Evolutionary conservation across 1,284 basidiomycete genomes (phyloP), one percentile per base, ranked within the genome.

Genomic region (Omphalotus olearius): DNA sequence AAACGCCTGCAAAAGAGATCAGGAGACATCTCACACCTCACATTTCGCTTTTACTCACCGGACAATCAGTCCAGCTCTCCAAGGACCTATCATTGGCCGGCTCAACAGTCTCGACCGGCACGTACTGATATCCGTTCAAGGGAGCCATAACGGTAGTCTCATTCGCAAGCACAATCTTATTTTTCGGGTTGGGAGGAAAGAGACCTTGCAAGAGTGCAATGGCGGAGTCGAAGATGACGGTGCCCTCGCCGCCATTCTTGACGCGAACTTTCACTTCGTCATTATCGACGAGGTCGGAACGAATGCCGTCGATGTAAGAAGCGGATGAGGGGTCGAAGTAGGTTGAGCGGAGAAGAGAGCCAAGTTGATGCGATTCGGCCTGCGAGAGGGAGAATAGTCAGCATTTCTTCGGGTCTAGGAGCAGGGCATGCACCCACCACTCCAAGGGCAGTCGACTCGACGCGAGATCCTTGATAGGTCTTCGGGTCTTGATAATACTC

Each of bases 1-100:
- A 64, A 88, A 88, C 16, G 74, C 73, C 83, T 85, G 56, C 20
- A 55, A 25, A 25, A 39, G n/a, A 6, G 14, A 37, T 26, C 42
- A 13, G 51, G 26, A 37, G 25, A 42, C 40, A 38, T 38, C 11
- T n/a, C 30, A 23, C 28, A 39, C 33, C 9, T 9, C 9, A 4
- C 13, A 39, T 4, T 35, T n/a, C 2, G 9, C 23, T 26, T 47
- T 39, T 14, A 68, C 78, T 35, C 67, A 88, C 86, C 4, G 84
- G 85, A 69, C 90, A 93, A 61, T 82, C 74, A 14, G 88, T 91
- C 87, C 88, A 94, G 54, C 85, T 83, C 67, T 94, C 91, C 59
- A 94, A 74, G 33, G 88, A 88, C 59, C 88, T 80, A 62, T 91
- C 88, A 59, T 92, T 89, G 39, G 76, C 78, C 25, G 91, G 87